Conservation (phyloP, 768 basidiomycete genomes). For the Tricholoma sp. region DNA sequence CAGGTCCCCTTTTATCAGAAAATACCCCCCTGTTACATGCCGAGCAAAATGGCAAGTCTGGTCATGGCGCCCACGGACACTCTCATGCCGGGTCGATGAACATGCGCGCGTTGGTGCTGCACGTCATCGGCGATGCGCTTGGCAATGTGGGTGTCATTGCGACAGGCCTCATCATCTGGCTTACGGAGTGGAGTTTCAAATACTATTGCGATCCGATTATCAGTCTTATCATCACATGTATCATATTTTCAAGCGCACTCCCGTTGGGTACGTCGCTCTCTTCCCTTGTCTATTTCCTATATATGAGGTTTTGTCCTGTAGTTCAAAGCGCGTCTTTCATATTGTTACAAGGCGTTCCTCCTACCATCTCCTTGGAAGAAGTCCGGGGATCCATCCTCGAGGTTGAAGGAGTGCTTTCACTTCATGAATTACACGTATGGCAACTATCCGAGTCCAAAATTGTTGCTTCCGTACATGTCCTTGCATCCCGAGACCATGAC, state of each 20-base stretch:
- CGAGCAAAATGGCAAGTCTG: conserved; percentile 15
- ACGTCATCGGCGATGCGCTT: conserved; percentile 94
- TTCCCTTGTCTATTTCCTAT: background rate
- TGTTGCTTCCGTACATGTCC: conserved; percentile 93
- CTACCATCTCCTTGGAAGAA: conserved; percentile 84
- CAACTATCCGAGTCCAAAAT: conserved; percentile 93
- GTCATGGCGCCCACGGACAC: conserved; percentile 28
- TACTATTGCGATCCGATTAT: conserved; percentile 93
- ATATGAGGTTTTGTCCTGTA: conserved; percentile 19
- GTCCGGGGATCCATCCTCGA: conserved; percentile 76
- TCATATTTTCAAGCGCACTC: conserved; percentile 94
- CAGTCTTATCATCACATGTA: conserved; percentile 91
- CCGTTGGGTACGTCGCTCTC: conserved; percentile 62
- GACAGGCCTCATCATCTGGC: conserved; percentile 93
- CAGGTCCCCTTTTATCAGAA: conserved; percentile 26
- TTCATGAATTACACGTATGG: conserved; percentile 98
- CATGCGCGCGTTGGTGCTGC: conserved; percentile 92
- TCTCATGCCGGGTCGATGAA: conserved; percentile 82
- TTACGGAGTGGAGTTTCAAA: conserved; percentile 77
- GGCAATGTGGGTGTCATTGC: conserved; percentile 98
- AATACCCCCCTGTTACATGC: conserved; percentile 39
- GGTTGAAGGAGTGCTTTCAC: conserved; percentile 78
- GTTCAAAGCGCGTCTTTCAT: conserved; percentile 93
- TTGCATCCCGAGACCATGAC: conserved; percentile 73
- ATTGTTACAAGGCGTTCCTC: conserved; percentile 89